Evolutionary conservation across 148 eudicot species (phyloP), one percentile per base, ranked within the genome.

Genomic region (Dianthus caryophyllus): DNA sequence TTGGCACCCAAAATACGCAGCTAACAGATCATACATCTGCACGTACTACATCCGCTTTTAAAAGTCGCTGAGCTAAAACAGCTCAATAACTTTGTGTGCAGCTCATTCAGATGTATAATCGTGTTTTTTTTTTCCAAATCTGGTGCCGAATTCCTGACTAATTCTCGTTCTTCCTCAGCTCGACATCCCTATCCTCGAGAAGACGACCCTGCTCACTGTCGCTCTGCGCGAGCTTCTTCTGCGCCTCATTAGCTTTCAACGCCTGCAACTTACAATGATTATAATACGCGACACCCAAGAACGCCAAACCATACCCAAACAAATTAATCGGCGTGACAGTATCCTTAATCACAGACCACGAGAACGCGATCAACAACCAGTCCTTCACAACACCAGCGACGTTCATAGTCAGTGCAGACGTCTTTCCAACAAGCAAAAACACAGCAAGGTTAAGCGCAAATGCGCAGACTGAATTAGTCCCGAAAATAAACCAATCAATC

Each of bases 371-470:
- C 86, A 88, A 80, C 41, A 88, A 55, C 94, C 94, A 88, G 69
- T 87, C 94, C 64, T 88, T 85, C 48, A 88, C 94, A 26, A 88
- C 94, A 49, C 94, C 89, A 31, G 94, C 94, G 36, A 88, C 89
- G 73, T 88, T 88, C 94, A 88, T 85, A 7, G 94, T 88, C 86
- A 88, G 71, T 0, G 94, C 94, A 29, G 89, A 85, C 0, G 86
- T 81, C 84, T 85, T 88, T 29, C 88, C 89, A 9, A 88, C 89
- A 64, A 88, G 81, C 74, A 88, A 64, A 66, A 88, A 88, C 63
- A 88, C 89, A 14, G 94, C 87, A 69, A 88, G 79, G 65, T 88
- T 88, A 79, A 88, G 71, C 0, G 88, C 94, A 51, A 88, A 88
- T 0, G 94, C 89, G 61, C 94, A 88, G 4, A 80, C 13, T 5